Percentiles rank a stretch among this genome's conserved stretches.
Conservation (phyloP, 2,329 filamentous ascomycete genomes). For the Apiospora pterosperma region DNA sequence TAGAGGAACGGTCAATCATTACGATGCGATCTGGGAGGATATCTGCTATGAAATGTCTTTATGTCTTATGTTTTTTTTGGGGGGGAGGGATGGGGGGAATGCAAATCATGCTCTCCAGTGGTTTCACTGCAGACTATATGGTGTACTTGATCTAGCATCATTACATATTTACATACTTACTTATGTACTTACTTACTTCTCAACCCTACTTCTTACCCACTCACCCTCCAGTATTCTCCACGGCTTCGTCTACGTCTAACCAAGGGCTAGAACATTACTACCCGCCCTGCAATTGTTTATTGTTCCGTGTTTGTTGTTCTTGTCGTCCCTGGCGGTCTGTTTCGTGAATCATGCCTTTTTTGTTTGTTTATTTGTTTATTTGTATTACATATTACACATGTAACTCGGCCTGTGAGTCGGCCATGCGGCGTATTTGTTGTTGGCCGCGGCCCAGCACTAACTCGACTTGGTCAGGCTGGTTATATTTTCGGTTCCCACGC, state of each 20-base stretch:
- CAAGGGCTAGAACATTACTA: not conserved
- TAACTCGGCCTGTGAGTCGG: not conserved
- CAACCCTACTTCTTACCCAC: not conserved
- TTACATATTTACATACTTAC: not conserved
- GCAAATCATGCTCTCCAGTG: not conserved
- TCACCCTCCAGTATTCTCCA: not conserved
- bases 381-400: not conserved
- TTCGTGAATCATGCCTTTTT: not conserved
- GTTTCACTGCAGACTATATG: not conserved
- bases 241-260: no score
- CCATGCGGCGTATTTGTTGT: not conserved
- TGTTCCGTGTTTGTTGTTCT: not conserved
- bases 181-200: not conserved
- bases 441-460: not conserved
- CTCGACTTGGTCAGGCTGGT: not conserved
- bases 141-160: not conserved
- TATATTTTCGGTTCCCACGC: not conserved
- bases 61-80: not conserved
- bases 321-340: not conserved
- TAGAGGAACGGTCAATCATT: not conserved
- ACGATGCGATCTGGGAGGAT: not conserved
- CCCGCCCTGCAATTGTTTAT: not conserved
- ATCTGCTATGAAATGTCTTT: conserved; percentile 1
- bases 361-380: not conserved
- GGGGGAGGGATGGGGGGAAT: no score